Evolutionary conservation across 2,329 filamentous ascomycete genomes (phyloP), one percentile per base, ranked within the genome.

Genomic region (Colletotrichum orchidophilum): DNA sequence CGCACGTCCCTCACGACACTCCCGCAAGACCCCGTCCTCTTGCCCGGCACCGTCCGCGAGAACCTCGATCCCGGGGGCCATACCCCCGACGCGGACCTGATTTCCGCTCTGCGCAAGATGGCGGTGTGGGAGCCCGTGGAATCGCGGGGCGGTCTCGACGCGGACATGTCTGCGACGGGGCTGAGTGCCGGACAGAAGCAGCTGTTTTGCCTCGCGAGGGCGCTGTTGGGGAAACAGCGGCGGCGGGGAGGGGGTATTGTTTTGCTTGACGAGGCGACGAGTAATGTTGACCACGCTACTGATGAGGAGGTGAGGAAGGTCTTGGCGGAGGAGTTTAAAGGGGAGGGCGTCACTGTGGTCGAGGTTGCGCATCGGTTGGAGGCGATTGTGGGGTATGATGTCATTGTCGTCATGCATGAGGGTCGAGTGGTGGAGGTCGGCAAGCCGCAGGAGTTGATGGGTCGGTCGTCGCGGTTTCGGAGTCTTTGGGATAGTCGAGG

Each of bases 21-120:
- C 3, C 85, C 87, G 0, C 87, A 88, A 77, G 86, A 88, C 35
- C 80, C 86, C 0, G 80, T 86, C 29, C 78, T 80, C 3, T 78
- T 88, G 1, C 79, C 81, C 1, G 85, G 84, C n/a, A 83, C 79
- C 0, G 78, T 88, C 1, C 81, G 84, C 9, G 74, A 81, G 21
- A 89, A 88, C 59, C 79, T 86, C 1, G 86, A 87, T 63, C 85
- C 86, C 0, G 18, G 31, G 15, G 62, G 62, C 11, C 73, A 78
- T 12, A 71, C 74, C 3, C 78, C 80, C 0, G 81, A 86, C 58
- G 77, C 80, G 27, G 77, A 81, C 1, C 82, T 86, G 61, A 78
- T 81, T 29, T 71, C 77, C n/a, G 83, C 82, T 0, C 77, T 89
- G 2, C 77, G 80, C 55, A 84, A 83, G 63, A 83, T 85, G 0